These are phyloP conservation scores for Lepidium africanum DNA, from an alignment of 345 rosid genomes.

Conservation along the genomic window DNA sequence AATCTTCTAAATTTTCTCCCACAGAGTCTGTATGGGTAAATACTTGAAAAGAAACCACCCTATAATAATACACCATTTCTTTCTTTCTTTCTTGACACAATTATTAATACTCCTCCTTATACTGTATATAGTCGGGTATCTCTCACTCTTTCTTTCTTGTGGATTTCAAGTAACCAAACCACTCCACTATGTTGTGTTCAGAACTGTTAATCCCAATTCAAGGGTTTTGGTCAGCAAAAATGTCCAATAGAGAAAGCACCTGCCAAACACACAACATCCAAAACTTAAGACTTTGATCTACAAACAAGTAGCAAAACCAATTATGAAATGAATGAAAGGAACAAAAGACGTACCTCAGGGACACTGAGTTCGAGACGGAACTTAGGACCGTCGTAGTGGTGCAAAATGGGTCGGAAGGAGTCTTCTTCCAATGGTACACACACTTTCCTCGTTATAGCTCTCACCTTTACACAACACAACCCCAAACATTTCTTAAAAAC, in stretches of 20 bases:
- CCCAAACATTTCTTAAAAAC: neutral
- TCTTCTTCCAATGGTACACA: slow-evolving; percentile 95
- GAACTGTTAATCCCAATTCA: slow-evolving; percentile 18
- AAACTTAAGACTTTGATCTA: neutral
- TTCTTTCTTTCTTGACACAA: neutral
- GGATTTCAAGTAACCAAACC: neutral
- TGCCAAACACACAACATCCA: slow-evolving; percentile 16
- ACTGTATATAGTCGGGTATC: neutral
- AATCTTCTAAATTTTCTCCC: neutral
- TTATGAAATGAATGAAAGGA: neutral
- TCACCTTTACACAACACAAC: slow-evolving; percentile 28
- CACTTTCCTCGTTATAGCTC: slow-evolving; percentile 68
- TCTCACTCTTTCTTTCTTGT: neutral
- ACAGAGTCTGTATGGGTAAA: neutral
- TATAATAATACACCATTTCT: neutral
- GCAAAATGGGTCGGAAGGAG: slow-evolving; percentile 94
- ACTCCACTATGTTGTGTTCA: neutral
- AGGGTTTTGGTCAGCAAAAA: slow-evolving; percentile 52
- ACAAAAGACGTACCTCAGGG: slow-evolving; percentile 56
- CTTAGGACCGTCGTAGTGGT: slow-evolving; percentile 98
- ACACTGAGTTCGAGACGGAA: slow-evolving; percentile 88
- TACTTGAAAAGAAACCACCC: neutral
- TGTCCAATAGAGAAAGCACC: slow-evolving; percentile 90
- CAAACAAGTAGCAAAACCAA: neutral
- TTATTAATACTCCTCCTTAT: neutral